Percentiles rank a stretch among this genome's conserved stretches.
phyloP scores from a whole-genome alignment of 306 rosid species.

The Arachis hypogaea region DNA sequence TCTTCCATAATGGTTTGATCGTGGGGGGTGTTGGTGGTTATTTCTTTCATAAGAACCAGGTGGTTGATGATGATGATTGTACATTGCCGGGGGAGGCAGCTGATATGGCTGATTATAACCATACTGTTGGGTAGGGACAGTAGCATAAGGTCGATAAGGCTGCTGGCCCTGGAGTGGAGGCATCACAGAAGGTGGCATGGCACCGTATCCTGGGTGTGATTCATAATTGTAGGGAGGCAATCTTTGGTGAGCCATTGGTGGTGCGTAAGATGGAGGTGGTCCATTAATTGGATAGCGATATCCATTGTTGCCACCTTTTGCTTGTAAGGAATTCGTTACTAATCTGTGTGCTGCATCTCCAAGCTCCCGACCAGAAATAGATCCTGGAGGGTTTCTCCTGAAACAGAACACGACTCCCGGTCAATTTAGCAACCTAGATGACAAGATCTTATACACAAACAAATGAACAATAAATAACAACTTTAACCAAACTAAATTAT shows the following conservation, averaged over 20 bases:
- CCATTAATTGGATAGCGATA: slow-evolving; percentile 41
- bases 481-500: background rate
- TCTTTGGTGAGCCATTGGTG: slow-evolving; percentile 38
- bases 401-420: slow-evolving; percentile 18
- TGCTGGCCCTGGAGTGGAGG: slow-evolving; percentile 39
- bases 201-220: slow-evolving; percentile 41
- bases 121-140: slow-evolving; percentile 41
- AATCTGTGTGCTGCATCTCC: slow-evolving; percentile 78
- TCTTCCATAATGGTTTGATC: slow-evolving; percentile 59
- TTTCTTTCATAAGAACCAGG: slow-evolving; percentile 53
- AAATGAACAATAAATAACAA: slow-evolving; percentile 17
- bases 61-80: slow-evolving; percentile 42
- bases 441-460: slow-evolving; percentile 17
- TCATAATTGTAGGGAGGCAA: slow-evolving; percentile 43
- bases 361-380: slow-evolving; percentile 63
- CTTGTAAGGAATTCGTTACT: slow-evolving; percentile 61
- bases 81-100: background rate
- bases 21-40: slow-evolving; percentile 38
- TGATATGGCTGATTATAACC: slow-evolving; percentile 44
- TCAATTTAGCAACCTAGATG: slow-evolving; percentile 13
- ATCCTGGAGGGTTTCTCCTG: slow-evolving; percentile 71
- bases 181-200: slow-evolving; percentile 42
- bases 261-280: slow-evolving; percentile 38
- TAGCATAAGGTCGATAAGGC: slow-evolving; percentile 36
- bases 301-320: slow-evolving; percentile 48